Evolutionary conservation across 345 rosid species (phyloP), one percentile per base, ranked within the genome.

Genomic region (Hibiscus syriacus): DNA sequence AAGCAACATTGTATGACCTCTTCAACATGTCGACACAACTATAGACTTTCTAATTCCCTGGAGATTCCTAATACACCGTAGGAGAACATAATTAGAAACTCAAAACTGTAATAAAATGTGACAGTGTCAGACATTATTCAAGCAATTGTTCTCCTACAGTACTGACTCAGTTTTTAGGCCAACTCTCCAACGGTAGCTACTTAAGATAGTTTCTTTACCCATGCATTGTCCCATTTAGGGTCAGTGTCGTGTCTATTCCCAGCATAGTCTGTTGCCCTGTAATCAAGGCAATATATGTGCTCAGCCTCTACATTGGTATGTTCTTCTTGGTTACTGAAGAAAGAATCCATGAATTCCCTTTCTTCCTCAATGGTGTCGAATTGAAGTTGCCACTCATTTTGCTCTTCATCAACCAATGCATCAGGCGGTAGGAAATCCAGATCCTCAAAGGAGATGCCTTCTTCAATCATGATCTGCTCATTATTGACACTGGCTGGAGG

Each of bases 141-240:
- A 65, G 57, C 27, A 32, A 12, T 9, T 4, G 55, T 32, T 45
- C 26, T 50, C 26, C 57, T 12, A 49, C 49, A 17, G 27, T 49
- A 4, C 43, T 30, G 57, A 29, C 43, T 27, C n/a, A 1, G 26
- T 30, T 46, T 17, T 48, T 19, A 50, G 53, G 58, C 32, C 20
- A 65, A 56, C 32, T 52, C 34, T 41, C 29, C 19, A 25, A 8
- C 43, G 48, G 30, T 41, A 39, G 22, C 29, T 60, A 65, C 1
- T 52, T 11, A 1, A 41, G 23, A 46, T 41, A 27, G 48, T 43
- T 39, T 36, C 27, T 70, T 34, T 74, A 80, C 80, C 75, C 55
- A 53, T 19, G 32, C n/a, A 58, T 68, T 20, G 52, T 2, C 1
- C 9, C 2, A 10, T 62, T 72, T 64, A 29, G 54, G 36, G 41